Conservation (phyloP, 257 asterid species). For the Petunia secreta region DNA sequence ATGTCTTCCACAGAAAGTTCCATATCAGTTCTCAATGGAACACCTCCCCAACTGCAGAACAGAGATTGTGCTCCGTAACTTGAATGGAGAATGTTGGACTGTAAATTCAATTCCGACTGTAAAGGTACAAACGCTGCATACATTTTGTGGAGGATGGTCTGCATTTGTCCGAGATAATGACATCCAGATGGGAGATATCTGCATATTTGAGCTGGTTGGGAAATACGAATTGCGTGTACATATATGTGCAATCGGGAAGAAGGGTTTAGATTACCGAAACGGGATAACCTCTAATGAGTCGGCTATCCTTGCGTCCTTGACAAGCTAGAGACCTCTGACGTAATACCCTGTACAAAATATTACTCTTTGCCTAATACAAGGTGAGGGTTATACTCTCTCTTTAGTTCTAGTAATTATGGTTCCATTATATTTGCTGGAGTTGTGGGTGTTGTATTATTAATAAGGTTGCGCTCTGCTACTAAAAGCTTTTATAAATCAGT, state of each 20-base stretch:
- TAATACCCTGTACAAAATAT: not conserved
- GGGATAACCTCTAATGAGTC: slow-evolving; percentile 38
- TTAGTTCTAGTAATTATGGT: not conserved
- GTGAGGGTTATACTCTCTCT: slow-evolving; percentile 1
- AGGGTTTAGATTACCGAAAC: slow-evolving; percentile 52
- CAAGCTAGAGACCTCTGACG: slow-evolving; percentile 20
- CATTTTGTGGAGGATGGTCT: slow-evolving; percentile 98
- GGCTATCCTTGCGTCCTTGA: slow-evolving; percentile 16
- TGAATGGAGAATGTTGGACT: slow-evolving; percentile 80
- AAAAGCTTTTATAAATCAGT: not conserved
- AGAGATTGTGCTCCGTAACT: slow-evolving; percentile 70
- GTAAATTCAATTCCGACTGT: slow-evolving; percentile 84
- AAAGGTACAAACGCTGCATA: slow-evolving; percentile 84
- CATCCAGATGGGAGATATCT: slow-evolving; percentile 87
- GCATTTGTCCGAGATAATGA: slow-evolving; percentile 89
- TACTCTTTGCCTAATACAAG: not conserved
- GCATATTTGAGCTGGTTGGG: slow-evolving; percentile 90
- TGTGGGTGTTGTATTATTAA: not conserved
- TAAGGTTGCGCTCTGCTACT: not conserved
- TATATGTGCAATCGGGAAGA: slow-evolving; percentile 63
- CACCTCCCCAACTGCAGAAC: slow-evolving; percentile 76
- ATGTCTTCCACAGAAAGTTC: slow-evolving; percentile 64
- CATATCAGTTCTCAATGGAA: slow-evolving; percentile 80
- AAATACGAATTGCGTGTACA: slow-evolving; percentile 86
- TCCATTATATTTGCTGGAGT: not conserved